Percentiles rank a stretch among this genome's conserved stretches.
Conservation (phyloP, 2,329 filamentous ascomycete genomes). For the Fusarium decemcellulare region DNA sequence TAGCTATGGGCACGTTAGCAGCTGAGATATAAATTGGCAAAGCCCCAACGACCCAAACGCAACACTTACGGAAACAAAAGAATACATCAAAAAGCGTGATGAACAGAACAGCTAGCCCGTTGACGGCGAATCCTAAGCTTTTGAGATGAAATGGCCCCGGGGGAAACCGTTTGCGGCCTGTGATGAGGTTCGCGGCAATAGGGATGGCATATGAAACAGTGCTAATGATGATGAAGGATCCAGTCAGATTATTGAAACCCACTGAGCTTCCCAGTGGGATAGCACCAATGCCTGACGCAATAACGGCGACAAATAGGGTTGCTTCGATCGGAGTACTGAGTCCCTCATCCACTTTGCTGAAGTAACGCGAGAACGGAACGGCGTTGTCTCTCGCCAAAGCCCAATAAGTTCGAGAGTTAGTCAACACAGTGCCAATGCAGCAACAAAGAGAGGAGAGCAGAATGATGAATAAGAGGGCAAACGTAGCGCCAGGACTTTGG, state of each 20-base stretch:
- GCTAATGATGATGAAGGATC: slow-evolving; percentile 47
- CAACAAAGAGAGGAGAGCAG: slow-evolving; percentile 43
- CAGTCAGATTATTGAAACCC: slow-evolving; percentile 45
- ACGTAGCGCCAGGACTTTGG: slow-evolving; percentile 31
- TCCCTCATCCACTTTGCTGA: slow-evolving; percentile 33
- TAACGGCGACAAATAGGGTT: slow-evolving; percentile 42
- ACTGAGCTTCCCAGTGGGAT: slow-evolving; percentile 45
- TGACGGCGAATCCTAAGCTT: slow-evolving; percentile 23
- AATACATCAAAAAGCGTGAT: slow-evolving; percentile 43
- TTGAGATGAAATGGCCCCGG: slow-evolving; percentile 37
- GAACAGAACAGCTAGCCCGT: slow-evolving; percentile 33
- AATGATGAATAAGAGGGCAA: slow-evolving; percentile 44
- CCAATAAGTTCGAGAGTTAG: slow-evolving; percentile 46
- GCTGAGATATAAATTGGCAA: not conserved
- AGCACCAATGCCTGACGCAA: slow-evolving; percentile 43
- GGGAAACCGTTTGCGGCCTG: slow-evolving; percentile 29
- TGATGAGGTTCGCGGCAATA: slow-evolving; percentile 34
- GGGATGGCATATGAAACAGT: slow-evolving; percentile 46
- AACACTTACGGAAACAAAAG: slow-evolving; percentile 46
- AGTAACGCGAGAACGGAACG: slow-evolving; percentile 37
- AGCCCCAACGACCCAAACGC: no score
- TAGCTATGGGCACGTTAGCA: slow-evolving; percentile 27
- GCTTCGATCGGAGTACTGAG: slow-evolving; percentile 41
- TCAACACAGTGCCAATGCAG: slow-evolving; percentile 40
- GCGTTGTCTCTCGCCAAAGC: slow-evolving; percentile 43